Evolutionary conservation across 73 alveolate species (phyloP), one percentile per base, ranked within the genome.

Genomic region (Paramecium octaurelia): DNA sequence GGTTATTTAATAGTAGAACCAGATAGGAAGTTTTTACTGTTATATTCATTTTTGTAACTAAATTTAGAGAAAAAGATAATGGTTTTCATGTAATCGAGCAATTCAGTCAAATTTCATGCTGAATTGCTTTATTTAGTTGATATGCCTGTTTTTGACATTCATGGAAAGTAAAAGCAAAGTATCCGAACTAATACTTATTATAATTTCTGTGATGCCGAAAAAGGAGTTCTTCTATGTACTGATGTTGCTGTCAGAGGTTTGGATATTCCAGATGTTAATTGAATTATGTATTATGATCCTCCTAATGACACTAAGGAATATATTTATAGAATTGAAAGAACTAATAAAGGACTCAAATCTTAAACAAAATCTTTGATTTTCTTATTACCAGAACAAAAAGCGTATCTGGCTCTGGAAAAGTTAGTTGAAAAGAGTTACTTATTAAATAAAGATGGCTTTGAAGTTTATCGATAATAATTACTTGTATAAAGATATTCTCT

Each of bases 301-400:
- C 99, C 99, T n/a, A 99, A 99, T 97, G 99, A 98, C 86, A 99
- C 99, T 23, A 94, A 94, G 93, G 99, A 99, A 94, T 99, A 99
- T 93, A 98, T 99, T 64, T 99, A 99, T 95, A 93, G 99, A 85
- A 99, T 99, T 0, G 99, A 99, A 54, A 95, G 99, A 71, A 99
- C 99, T 2, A 99, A 99, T 27, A 94, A 99, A 95, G 99, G 99
- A 18, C 98, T 99, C 8, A 90, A 86, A 83, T 21, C 93, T n/a
- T 54, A 87, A 31, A 99, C 99, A 35, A 98, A 97, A 84, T 99
- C 99, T 4, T 92, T 99, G 76, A 93, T 99, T n/a, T 97, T 99
- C 98, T 92, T 99, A 83, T 94, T 98, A 75, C 99, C 99, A 24
- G 97, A 98, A 92, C 99, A 98, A 93, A 93, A 96, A 6, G 99